Base-by-base conservation (phyloP, 805 yeast species). In the Monosporozyma solicola region DNA sequence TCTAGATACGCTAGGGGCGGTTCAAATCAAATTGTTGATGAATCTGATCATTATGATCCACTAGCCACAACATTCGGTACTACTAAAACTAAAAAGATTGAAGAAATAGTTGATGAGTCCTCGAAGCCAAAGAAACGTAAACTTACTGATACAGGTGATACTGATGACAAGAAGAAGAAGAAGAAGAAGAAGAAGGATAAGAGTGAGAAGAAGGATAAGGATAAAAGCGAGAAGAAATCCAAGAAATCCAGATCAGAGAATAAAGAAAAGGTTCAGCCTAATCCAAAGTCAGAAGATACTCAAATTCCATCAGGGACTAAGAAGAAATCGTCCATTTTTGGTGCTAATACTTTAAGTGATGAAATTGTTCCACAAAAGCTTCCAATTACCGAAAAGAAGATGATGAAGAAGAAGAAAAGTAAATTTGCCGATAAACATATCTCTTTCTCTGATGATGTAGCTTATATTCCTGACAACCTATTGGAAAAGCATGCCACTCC, bases 301-400 rank as follows among this genome's bases (percentile, higher is more conserved):
- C 20, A 24, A 5, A 43, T 20, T 2, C 11, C 47, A 5, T 8
- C 54, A 11, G 66, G 67, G 16, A 59, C 61, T 3, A 64, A 61
- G 50, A 66, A 63, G 51, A 67, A 65, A 51, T 67, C 71, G 2
- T 64, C 70, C 1, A 61, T 67, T 29, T 67, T 67, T 55, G 67
- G 69, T 10, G 64, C 62, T 2, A 46, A 59, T 11, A 27, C 59
- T 15, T 52, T 57, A 3, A 44, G 54, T 33, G 54, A 51, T 6
- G 44, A 50, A 9, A 37, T 48, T 7, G 51, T 41, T 9, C n/a
- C 25, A 13, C 55, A 48, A 20, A 55, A 56, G 5, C 35, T 57
- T 43, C 55, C 55, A 11, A 49, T 51, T 8, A 52, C 41, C 16
- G 41, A 55, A 16, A 51, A 49, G 22, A 35, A 48, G 16, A 32